Evolutionary conservation across 306 rosid genomes (phyloP), one percentile per base, ranked within the genome.

Genomic region (Lathyrus tuberosus): DNA sequence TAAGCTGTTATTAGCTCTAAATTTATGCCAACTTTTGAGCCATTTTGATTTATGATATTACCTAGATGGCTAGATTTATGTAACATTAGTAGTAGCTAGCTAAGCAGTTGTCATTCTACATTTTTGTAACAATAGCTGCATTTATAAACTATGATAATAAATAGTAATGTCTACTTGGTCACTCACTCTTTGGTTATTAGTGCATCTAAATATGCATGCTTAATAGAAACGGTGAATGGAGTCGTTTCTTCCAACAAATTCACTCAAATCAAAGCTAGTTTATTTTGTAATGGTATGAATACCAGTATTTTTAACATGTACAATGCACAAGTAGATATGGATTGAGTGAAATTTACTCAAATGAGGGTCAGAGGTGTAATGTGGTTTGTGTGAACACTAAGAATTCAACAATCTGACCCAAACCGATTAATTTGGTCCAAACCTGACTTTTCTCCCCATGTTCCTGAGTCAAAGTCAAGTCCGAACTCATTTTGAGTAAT

Each of bases 21-120:
- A 47, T 59, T 62, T 41, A 26, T 72, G 68, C 71, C 3, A 73
- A 69, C 2, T 40, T 48, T 28, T 33, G 18, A 14, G 58, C 61
- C 61, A 49, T 67, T 62, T 62, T 67, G 38, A 59, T 62, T 72
- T 44, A 44, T 72, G 63, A 62, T 47, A 40, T 61, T 28, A 17
- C 46, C 35, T 18, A 6, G 37, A 26, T 41, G 52, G 38, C 62
- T n/a, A 4, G 49, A 10, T 47, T 64, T 73, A 49, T 47, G 65
- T 49, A 54, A 43, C 65, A 65, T 80, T 61, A 42, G 20, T 68
- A 54, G n/a, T n/a, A n/a, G n/a, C n/a, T n/a, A n/a, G 47, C 76
- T 28, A 3, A 69, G 8, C 31, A 66, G 65, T 62, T 62, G n/a
- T 26, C 48, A 46, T 58, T 58, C n/a, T n/a, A 43, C 49, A 51